A percentile compares a stretch with the other conserved stretches of the same genome.
phyloP scores from a whole-genome alignment of 768 basidiomycete genomes.

The Sarcodon sp. region DNA sequence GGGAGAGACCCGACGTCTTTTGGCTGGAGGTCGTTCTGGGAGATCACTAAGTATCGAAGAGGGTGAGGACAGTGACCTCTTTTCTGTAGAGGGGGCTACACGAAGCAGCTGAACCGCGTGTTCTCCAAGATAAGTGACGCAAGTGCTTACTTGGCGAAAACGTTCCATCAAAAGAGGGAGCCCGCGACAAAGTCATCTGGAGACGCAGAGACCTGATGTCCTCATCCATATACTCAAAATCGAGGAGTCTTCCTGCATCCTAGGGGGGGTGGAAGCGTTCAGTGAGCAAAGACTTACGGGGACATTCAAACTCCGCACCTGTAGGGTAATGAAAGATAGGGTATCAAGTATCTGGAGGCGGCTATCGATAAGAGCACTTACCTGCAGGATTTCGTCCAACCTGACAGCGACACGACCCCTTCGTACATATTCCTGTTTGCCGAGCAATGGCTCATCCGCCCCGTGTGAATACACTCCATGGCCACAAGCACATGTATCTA shows the following conservation, averaged over 20 bases:
- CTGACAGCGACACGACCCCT: conserved; percentile 64
- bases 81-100: background rate
- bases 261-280: conserved; percentile 16
- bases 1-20: background rate
- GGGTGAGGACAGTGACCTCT: background rate
- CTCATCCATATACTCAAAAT: conserved; percentile 66
- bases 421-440: conserved; percentile 54
- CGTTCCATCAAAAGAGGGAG: conserved; percentile 39
- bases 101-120: background rate
- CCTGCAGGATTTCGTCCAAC: conserved; percentile 75
- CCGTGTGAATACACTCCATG: conserved; percentile 55
- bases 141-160: background rate
- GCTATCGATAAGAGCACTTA: conserved; percentile 18
- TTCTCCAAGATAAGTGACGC: background rate
- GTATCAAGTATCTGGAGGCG: background rate
- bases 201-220: conserved; percentile 56
- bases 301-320: background rate
- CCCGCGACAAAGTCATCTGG: conserved; percentile 49
- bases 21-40: background rate
- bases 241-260: conserved; percentile 67
- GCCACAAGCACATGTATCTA: conserved; percentile 55
- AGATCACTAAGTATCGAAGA: background rate
- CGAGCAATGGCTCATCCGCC: conserved; percentile 44
- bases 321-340: background rate
- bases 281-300: background rate